phyloP scores from a whole-genome alignment of 2,329 filamentous ascomycete genomes.

The Arthroderma uncinatum region DNA sequence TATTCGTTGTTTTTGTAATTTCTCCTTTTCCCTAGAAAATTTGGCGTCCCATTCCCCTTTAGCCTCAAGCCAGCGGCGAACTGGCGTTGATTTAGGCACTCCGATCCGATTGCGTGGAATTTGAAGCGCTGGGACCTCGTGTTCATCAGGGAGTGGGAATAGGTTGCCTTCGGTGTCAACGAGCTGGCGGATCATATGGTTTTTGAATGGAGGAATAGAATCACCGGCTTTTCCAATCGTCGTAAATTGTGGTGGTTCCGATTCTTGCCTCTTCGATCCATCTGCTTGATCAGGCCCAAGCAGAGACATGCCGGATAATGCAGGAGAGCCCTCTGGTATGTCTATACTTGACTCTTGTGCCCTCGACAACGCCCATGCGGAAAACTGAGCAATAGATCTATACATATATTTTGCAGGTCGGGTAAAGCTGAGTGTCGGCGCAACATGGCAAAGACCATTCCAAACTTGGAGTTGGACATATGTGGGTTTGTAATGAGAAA shows the following conservation, averaged over 20 bases:
- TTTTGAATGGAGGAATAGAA: slow-evolving; percentile 63
- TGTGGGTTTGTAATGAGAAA: slow-evolving; percentile 66
- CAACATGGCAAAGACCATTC: slow-evolving; percentile 90
- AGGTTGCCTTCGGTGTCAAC: slow-evolving; percentile 69
- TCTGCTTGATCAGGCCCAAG: not conserved
- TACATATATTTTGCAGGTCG: slow-evolving; percentile 96
- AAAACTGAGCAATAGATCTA: slow-evolving; percentile 80
- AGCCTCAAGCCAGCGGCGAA: slow-evolving; percentile 71
- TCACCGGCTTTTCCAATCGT: slow-evolving; percentile 80
- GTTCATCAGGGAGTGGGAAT: slow-evolving; percentile 52
- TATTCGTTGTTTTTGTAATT: slow-evolving; percentile 61
- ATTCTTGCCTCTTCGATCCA: slow-evolving; percentile 4
- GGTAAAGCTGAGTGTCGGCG: slow-evolving; percentile 87
- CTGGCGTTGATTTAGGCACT: slow-evolving; percentile 65
- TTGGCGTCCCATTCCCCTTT: slow-evolving; percentile 62
- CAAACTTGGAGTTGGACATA: slow-evolving; percentile 91
- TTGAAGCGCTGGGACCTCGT: slow-evolving; percentile 55
- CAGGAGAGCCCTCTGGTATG: slow-evolving; percentile 51
- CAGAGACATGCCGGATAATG: slow-evolving; percentile 3
- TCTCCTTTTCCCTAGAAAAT: slow-evolving; percentile 57
- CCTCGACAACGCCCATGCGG: slow-evolving; percentile 76
- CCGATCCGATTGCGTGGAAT: slow-evolving; percentile 58
- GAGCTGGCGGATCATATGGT: slow-evolving; percentile 85
- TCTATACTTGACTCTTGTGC: slow-evolving; percentile 72
- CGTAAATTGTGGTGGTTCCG: slow-evolving; percentile 18